These are phyloP conservation scores for Phytopythium sindhum DNA, from an alignment of 352 stramenopile species.

Conservation along the genomic window DNA sequence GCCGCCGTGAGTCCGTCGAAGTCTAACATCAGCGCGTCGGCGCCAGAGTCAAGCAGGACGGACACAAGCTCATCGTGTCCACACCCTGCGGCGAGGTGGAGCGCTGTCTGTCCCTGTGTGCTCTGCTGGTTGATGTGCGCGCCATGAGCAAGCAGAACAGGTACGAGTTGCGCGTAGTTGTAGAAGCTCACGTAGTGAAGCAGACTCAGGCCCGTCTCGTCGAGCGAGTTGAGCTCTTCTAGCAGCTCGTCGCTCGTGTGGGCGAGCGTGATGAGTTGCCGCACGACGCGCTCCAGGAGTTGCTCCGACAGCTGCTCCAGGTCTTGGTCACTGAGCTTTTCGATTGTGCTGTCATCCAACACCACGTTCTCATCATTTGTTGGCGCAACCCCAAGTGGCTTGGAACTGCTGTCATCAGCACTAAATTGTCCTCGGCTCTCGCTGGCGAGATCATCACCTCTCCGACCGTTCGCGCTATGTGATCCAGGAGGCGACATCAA, in stretches of 20 bases:
- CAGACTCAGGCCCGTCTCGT: constrained; percentile 81
- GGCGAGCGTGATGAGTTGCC: constrained; percentile 73
- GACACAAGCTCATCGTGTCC: constrained; percentile 65
- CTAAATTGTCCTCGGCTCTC: background rate
- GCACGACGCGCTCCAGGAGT: constrained; percentile 80
- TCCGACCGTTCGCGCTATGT: background rate
- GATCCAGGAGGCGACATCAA: background rate
- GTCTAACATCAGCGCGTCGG: constrained; percentile 58
- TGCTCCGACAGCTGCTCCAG: constrained; percentile 76
- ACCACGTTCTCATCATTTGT: constrained; percentile 5
- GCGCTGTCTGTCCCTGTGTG: constrained; percentile 74
- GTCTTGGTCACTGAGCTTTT: constrained; percentile 73
- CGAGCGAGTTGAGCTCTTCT: constrained; percentile 85
- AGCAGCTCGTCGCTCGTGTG: constrained; percentile 78
- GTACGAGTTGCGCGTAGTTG: constrained; percentile 80
- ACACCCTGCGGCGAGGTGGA: constrained; percentile 82
- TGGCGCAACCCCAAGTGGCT: background rate
- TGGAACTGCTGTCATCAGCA: background rate
- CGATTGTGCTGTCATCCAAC: constrained; percentile 73
- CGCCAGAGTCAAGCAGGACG: constrained; percentile 55
- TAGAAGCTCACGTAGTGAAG: constrained; percentile 91
- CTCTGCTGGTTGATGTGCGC: constrained; percentile 84
- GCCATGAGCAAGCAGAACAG: constrained; percentile 72
- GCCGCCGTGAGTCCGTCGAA: constrained; percentile 71
- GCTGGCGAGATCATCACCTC: background rate